These are phyloP conservation scores for Zymoseptoria crescenta DNA, from an alignment of 2,329 filamentous ascomycete species.

Conservation along the genomic window DNA sequence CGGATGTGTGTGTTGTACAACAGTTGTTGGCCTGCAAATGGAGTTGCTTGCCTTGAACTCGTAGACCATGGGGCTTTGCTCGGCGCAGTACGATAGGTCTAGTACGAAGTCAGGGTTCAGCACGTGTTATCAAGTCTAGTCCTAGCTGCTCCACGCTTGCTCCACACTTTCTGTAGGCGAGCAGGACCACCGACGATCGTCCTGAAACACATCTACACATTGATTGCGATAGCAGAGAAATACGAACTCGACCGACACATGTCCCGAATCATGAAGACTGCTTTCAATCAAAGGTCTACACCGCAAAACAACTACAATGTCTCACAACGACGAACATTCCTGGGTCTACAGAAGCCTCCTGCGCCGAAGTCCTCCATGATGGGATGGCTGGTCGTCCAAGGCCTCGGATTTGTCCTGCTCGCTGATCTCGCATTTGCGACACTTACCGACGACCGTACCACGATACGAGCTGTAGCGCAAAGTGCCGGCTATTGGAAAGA, in stretches of 20 bases:
- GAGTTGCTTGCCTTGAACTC: not conserved
- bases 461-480: slow-evolving; percentile 20
- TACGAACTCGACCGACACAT: not conserved
- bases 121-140: not conserved
- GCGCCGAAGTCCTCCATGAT: slow-evolving; percentile 24
- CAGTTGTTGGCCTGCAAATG: not conserved
- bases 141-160: not conserved
- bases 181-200: not conserved
- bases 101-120: not conserved
- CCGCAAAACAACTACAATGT: not conserved
- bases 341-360: slow-evolving; percentile 25
- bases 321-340: slow-evolving; percentile 23
- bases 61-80: not conserved
- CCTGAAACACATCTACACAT: not conserved
- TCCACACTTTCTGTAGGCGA: not conserved
- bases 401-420: slow-evolving; percentile 27
- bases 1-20: not conserved
- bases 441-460: slow-evolving; percentile 16
- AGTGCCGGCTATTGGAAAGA: slow-evolving; percentile 24
- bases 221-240: not conserved
- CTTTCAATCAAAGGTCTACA: not conserved
- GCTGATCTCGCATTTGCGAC: slow-evolving; percentile 23
- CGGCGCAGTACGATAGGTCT: not conserved
- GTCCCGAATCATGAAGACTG: not conserved
- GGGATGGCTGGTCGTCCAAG: slow-evolving; percentile 29